Base-by-base conservation (phyloP, 2,329 filamentous ascomycete genomes). In the Parasarocladium wereldwijsianum region DNA sequence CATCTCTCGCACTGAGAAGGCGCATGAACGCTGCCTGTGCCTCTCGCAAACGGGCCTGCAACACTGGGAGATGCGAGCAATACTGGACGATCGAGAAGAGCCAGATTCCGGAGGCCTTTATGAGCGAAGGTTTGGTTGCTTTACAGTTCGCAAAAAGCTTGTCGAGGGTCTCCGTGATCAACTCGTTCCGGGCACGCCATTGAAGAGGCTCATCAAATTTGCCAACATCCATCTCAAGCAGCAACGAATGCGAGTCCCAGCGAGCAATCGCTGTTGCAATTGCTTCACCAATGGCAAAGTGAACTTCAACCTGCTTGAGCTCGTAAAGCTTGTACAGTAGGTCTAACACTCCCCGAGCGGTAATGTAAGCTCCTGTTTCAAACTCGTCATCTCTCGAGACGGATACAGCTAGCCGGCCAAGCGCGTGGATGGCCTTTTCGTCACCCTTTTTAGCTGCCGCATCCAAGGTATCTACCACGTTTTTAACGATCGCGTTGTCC, bases 81-180 rank as follows among this genome's bases (percentile, higher is more conserved):
- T 90, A 85, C 46, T 94, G 85, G 7, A 96, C 76, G 3, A 96
- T 57, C 44, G 80, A 93, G 35, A 96, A 76, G 0, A 96, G 66
- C 90, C 90, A 96, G 41, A 98, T 93, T 0, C 85, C 85, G 1
- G 86, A 87, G 3, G 87, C 85, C 48, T 93, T 93, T 41, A 85
- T 76, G 4, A 94, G 60, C 0, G 85, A 80, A 1, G 90, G 90
- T 45, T 94, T 94, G 0, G 83, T 84, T 7, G 77, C 73, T 43
- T 79, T 77, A 55, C 80, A 90, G 43, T 90, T 78, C 3, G 59
- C 57, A 26, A 96, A 62, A 2, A 92, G 66, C 45, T 77, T 85
- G 35, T 81, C 69, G 5, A 93, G 57, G 2, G 82, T 62, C 1
- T 58, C 52, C 7, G 55, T 55, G 16, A 78, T 55, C 30, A 64